Evolutionary conservation across 495 filamentous ascomycete genomes (phyloP).

Genomic region (Trichocladium antarcticum): DNA sequence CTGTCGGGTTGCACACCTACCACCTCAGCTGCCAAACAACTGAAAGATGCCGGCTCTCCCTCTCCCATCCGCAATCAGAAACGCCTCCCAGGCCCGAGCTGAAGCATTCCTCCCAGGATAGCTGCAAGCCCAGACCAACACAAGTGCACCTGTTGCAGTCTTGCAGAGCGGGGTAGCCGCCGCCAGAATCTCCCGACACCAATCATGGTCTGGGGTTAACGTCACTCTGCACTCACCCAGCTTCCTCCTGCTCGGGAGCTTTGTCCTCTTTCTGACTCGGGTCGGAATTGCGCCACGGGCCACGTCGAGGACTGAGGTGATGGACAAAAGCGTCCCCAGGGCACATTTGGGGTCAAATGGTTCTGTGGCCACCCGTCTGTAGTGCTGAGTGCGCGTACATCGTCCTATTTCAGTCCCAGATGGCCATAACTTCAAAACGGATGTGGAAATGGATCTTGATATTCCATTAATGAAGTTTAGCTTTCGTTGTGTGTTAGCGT

Average conservation of each 20-base stretch:
- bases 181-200: slow-evolving; percentile 20
- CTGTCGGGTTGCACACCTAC: not conserved
- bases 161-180: slow-evolving; percentile 26
- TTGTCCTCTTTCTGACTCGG: slow-evolving; percentile 8
- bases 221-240: slow-evolving; percentile 20
- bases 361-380: no score
- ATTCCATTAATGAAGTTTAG: slow-evolving; percentile 1
- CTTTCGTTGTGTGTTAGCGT: slow-evolving; percentile 3
- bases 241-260: not conserved
- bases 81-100: not conserved
- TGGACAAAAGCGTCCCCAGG: no score
- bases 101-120: not conserved
- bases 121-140: slow-evolving; percentile 8
- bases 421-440: not conserved
- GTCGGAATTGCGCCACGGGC: slow-evolving; percentile 9
- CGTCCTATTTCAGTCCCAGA: no score
- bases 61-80: not conserved
- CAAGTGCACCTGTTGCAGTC: slow-evolving; percentile 14
- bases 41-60: not conserved
- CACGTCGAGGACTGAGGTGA: not conserved
- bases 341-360: no score
- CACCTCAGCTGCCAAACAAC: slow-evolving; percentile 1
- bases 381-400: no score
- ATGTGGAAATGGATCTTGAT: slow-evolving; percentile 3
- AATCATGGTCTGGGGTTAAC: slow-evolving; percentile 21